Evolutionary conservation across 1,284 basidiomycete genomes (phyloP), one percentile per base, ranked within the genome.

Genomic region (Cryptococcus sp.): DNA sequence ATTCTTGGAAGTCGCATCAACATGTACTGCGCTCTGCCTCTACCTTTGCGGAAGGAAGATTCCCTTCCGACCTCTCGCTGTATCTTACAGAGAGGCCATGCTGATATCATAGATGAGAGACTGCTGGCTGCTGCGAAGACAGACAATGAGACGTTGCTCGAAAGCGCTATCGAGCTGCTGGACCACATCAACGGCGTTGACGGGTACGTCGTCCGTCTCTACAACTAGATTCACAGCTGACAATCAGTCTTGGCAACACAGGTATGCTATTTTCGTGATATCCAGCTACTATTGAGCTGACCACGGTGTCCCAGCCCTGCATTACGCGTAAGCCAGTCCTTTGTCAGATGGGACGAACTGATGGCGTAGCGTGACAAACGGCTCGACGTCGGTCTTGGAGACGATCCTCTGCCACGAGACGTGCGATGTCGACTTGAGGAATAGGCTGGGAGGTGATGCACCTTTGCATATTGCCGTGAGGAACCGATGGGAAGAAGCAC

Each of bases 361-460:
- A 47, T n/a, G 14, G 71, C 5, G 55, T 72, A 23, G 54, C 57
- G 18, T 31, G 9, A 31, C 28, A 14, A 52, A 81, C 50, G 82
- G 80, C 36, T 82, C 81, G 24, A 78, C 78, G 0, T 77, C 78
- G 24, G 81, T 85, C 33, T 76, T 89, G 5, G 85, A 89, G 56
- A 78, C 84, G 53, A 81, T 90, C 52, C 78, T 90, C 26, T 80
- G 80, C 7, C 77, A 82, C 60, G 85, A 88, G 9, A 79, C 76
- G 11, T 91, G 88, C 70, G 87, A 93, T 63, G 87, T 92, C 45
- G 89, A 93, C 66, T 79, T 83, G 18, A 77, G 82, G 60, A 92
- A 92, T 69, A 77, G 79, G 19, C 70, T 86, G 26, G 82, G 85
- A 34, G 80, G 80, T 9, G 82, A 84, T 32, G 93, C 90, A 0